Evolutionary conservation across 1,284 basidiomycete genomes (phyloP).

Genomic region (Ganoderma resinaceum): DNA sequence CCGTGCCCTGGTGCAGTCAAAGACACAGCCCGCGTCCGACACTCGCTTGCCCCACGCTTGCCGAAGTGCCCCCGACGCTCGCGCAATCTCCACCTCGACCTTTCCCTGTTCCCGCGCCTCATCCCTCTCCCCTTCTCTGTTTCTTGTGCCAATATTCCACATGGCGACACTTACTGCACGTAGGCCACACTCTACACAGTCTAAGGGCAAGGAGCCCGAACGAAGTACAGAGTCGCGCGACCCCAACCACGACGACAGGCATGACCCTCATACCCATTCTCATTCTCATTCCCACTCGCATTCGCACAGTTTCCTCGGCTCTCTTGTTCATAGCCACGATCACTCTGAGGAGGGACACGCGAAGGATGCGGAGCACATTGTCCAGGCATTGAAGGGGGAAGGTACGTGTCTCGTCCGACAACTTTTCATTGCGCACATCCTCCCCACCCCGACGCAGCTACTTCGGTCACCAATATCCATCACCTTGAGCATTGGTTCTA

Average conservation of each 20-base stretch:
- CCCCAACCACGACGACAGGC: conserved; percentile 35
- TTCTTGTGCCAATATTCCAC: not conserved
- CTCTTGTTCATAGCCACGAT: conserved; percentile 62
- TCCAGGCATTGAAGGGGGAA: conserved; percentile 72
- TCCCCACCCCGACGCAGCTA: too few species aligned
- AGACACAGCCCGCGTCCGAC: conserved; percentile 2
- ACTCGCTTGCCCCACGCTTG: conserved; percentile 9
- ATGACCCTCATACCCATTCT: conserved; percentile 37
- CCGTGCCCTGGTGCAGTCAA: not conserved
- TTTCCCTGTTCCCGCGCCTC: not conserved
- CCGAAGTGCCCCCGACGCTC: conserved; percentile 21
- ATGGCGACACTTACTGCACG: conserved; percentile 36
- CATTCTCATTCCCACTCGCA: conserved; percentile 61
- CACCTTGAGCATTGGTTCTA: not conserved
- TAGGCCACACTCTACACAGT: conserved; percentile 35
- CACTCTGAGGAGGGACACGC: conserved; percentile 70
- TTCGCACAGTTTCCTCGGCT: conserved; percentile 60
- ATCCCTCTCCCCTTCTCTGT: conserved; percentile 6
- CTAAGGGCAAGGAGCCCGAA: conserved; percentile 41
- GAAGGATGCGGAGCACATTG: conserved; percentile 75
- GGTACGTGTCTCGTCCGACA: conserved; percentile 49
- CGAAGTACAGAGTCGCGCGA: conserved; percentile 14
- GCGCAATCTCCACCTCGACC: conserved; percentile 16
- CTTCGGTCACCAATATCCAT: not conserved
- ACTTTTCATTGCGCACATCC: not conserved